phyloP scores from a whole-genome alignment of 2,329 filamentous ascomycete genomes.

The Colletotrichum incanum region DNA sequence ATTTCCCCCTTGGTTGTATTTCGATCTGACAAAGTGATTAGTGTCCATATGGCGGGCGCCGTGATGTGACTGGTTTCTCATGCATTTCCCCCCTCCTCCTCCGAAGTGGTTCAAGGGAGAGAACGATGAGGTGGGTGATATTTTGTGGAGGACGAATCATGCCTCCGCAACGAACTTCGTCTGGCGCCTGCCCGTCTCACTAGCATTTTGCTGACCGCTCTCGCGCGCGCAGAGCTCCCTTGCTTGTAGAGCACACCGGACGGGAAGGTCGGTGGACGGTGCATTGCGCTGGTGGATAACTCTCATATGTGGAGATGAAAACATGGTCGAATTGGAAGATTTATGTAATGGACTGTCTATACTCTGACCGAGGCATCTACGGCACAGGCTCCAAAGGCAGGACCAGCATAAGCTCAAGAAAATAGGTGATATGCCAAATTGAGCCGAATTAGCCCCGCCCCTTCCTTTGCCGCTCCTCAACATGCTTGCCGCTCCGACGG shows the following conservation, averaged over 20 bases:
- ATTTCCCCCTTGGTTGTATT: not conserved
- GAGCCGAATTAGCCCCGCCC: conserved; percentile 21
- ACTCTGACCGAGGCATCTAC: conserved; percentile 25
- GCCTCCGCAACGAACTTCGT: not conserved
- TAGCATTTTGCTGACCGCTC: not conserved
- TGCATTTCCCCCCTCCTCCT: not conserved
- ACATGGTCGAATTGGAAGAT: not conserved
- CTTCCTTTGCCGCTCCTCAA: not conserved
- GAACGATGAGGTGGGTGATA: not conserved
- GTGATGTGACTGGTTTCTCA: not conserved
- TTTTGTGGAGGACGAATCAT: not conserved
- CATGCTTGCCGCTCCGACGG: not conserved
- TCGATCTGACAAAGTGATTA: not conserved
- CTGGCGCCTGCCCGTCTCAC: not conserved
- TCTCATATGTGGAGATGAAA: not conserved
- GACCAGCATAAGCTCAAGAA: conserved; percentile 5
- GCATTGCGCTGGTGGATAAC: not conserved
- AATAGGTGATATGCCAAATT: conserved; percentile 32
- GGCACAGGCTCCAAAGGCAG: conserved; percentile 3
- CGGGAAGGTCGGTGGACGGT: not conserved
- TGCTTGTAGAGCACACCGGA: not conserved
- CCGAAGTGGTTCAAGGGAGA: not conserved
- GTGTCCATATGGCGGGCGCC: not conserved
- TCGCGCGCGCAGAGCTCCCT: not conserved
- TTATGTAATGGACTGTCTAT: conserved; percentile 25